Evolutionary conservation across 139 green algal species (phyloP).

Genomic region (Astrephomene gubernaculifera): DNA sequence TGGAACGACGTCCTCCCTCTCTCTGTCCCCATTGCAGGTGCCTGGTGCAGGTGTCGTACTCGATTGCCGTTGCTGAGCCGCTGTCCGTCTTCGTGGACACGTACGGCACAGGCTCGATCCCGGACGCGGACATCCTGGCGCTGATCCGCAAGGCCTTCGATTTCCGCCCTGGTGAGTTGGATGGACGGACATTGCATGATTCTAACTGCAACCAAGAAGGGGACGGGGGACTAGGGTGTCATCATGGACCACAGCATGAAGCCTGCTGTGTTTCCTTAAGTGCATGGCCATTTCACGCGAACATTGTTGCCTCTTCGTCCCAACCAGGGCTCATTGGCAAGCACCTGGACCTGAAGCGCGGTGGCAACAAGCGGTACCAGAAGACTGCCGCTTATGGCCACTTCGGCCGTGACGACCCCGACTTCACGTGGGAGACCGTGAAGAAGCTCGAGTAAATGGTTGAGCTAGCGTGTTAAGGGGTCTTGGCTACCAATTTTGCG

Average conservation of each 20-base stretch:
- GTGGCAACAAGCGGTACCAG: slow-evolving; percentile 90
- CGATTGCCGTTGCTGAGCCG: slow-evolving; percentile 97
- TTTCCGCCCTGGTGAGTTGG: slow-evolving; percentile 88
- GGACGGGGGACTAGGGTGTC: no score
- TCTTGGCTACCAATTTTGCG: no score
- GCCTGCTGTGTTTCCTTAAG: no score
- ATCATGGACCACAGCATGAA: no score
- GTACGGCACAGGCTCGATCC: slow-evolving; percentile 94
- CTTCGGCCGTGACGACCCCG: slow-evolving; percentile 93
- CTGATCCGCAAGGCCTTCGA: slow-evolving; percentile 92
- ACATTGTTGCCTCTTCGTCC: not conserved
- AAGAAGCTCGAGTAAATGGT: slow-evolving; percentile 48
- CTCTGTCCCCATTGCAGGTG: slow-evolving; percentile 28
- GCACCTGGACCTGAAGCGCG: slow-evolving; percentile 94
- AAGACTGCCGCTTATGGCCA: slow-evolving; percentile 97
- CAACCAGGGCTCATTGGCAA: slow-evolving; percentile 86
- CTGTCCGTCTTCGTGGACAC: slow-evolving; percentile 98
- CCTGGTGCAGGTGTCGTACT: slow-evolving; percentile 93
- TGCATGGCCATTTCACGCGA: no score
- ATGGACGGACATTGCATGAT: no score
- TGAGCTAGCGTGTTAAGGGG: no score
- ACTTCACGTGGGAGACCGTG: slow-evolving; percentile 95
- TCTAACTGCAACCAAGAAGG: no score
- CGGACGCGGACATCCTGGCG: slow-evolving; percentile 93
- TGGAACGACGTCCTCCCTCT: no score